A percentile compares a stretch with the other conserved stretches of the same genome.
Conservation (phyloP, 2,329 filamentous ascomycete species). For the Paracorniculantispora psalliotae region DNA sequence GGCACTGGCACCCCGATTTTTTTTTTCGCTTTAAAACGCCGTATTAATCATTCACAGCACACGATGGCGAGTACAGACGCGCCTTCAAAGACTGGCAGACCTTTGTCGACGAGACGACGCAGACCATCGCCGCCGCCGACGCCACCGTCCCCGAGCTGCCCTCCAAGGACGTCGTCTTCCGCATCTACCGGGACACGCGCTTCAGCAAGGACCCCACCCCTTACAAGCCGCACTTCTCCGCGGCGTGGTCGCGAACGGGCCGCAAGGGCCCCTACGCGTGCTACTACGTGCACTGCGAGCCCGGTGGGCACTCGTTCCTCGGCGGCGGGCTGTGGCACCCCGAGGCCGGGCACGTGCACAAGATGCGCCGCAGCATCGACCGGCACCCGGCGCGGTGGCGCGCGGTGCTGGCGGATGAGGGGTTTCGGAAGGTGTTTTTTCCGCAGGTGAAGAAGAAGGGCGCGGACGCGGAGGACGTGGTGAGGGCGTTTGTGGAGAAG, state of each 20-base stretch:
- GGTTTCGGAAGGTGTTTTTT: constrained; percentile 62
- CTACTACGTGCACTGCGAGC: constrained; percentile 83
- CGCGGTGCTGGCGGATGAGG: constrained; percentile 54
- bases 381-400: constrained; percentile 66
- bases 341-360: constrained; percentile 59
- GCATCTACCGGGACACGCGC: constrained; percentile 81
- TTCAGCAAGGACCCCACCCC: constrained; percentile 82
- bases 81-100: constrained; percentile 76
- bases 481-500: constrained; percentile 64
- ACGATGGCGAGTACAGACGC: constrained; percentile 74
- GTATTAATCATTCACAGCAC: no score
- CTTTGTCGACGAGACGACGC: constrained; percentile 68
- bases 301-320: constrained; percentile 52
- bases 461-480: constrained; percentile 44
- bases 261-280: constrained; percentile 82
- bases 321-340: constrained; percentile 82
- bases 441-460: constrained; percentile 30
- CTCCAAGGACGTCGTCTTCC: constrained; percentile 78
- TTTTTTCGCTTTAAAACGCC: no score
- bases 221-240: constrained; percentile 85
- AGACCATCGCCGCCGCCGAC: constrained; percentile 66
- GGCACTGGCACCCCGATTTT: no score
- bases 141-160: constrained; percentile 83
- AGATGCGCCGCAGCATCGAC: constrained; percentile 71
- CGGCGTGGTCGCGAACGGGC: constrained; percentile 81